Evolutionary conservation across 2,329 filamentous ascomycete species (phyloP), one percentile per base, ranked within the genome.

Genomic region (Sporothrix pseudoabietina): DNA sequence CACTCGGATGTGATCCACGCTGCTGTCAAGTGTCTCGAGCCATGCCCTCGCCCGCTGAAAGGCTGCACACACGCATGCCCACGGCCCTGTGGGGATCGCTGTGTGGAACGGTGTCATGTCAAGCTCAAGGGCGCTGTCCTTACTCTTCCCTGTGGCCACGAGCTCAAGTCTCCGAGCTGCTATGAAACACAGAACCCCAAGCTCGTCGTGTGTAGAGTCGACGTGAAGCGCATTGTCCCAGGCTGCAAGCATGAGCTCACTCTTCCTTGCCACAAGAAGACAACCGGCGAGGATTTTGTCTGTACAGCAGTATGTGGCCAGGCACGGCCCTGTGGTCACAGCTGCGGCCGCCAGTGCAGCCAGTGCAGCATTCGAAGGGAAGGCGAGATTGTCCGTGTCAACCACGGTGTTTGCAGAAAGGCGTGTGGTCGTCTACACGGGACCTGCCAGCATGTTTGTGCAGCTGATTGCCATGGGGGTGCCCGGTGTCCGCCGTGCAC

Each of bases 401-500:
- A 83, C 22, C 89, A 92, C 75, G 83, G 81, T 1, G 69, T 76
- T 4, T 91, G 89, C 77, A 75, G 73, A 0, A 82, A 84, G 59
- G 74, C 59, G 1, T 92, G 89, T 77, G 83, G 83, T 5, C 82
- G 88, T 2, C 77, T 78, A 0, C 88, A 85, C 75, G 82, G 80
- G 0, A 86, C 85, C 0, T 93, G 90, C 77, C 81, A 80, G 10
- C 90, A 93, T 75, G 78, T 74, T 1, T 92, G 90, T 77, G 47
- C 35, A 0, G 72, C 77, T 4, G 9, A 54, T 0, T 93, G 90
- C 73, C 90, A 93, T 76, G 82, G 79, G 0, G 82, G 81, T 0
- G 74, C 79, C 22, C 75, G 78, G 0, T 91, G 88, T 75, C 79
- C 79, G 0, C 83, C 84, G 0, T 91, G 88, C 77, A 14, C 75